Conservation (phyloP, 2,329 filamentous ascomycete species). For the Harringtonia aguacate region DNA sequence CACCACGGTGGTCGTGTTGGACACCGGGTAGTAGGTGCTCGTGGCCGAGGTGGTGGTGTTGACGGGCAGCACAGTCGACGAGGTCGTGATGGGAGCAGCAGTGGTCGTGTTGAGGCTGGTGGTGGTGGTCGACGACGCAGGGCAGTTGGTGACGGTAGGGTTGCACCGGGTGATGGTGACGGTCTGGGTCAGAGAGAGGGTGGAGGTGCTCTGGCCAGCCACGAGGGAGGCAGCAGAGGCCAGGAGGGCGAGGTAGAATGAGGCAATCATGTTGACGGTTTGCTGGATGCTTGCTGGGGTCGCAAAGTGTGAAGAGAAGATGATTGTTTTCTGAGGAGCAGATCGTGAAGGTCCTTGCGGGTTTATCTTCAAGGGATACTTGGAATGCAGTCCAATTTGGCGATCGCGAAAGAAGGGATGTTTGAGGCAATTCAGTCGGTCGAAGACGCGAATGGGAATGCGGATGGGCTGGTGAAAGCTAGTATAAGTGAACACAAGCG, state of each 20-base stretch:
- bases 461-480: background rate
- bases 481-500: background rate
- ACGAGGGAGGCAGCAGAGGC: slow-evolving; percentile 28
- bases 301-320: too few relatives aligned
- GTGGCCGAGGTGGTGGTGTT: slow-evolving; percentile 1
- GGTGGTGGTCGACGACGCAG: slow-evolving; percentile 19
- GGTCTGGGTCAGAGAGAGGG: slow-evolving; percentile 31
- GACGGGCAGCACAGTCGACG: too few relatives aligned
- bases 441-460: background rate
- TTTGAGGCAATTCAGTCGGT: too few relatives aligned
- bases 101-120: slow-evolving; percentile 12
- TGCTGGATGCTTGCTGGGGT: background rate
- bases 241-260: slow-evolving; percentile 9
- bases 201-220: slow-evolving; percentile 30
- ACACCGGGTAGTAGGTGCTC: slow-evolving; percentile 10
- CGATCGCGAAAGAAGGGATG: too few relatives aligned
- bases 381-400: too few relatives aligned
- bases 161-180: slow-evolving; percentile 38
- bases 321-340: background rate
- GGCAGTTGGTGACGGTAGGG: slow-evolving; percentile 32
- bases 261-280: slow-evolving; percentile 7
- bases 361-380: too few relatives aligned
- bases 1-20: slow-evolving; percentile 11
- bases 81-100: slow-evolving; percentile 5
- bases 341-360: too few relatives aligned